Base-by-base conservation (phyloP, 2,329 filamentous ascomycete genomes). In the Ilyonectria sp. region DNA sequence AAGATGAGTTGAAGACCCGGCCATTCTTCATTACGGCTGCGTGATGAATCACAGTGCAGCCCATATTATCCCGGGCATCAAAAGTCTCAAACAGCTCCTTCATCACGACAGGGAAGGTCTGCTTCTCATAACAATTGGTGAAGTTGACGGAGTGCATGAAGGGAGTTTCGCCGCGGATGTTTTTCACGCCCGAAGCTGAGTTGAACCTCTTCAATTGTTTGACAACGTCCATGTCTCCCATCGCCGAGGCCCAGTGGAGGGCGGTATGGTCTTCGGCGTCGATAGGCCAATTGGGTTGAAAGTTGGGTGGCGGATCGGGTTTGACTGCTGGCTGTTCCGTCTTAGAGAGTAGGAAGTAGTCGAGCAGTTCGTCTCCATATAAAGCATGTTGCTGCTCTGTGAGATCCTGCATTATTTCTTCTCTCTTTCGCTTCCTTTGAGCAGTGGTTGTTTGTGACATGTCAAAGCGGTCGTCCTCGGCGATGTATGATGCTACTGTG, bases 241-340 rank as follows among this genome's bases (percentile, higher is more conserved):
- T 99, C 26, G 96, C 94, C 60, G 94, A 94, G 19, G 95, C 96
- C 96, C 96, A 99, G 79, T 99, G 96, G 72, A 99, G 88, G 6
- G 95, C 95, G 2, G 94, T 97, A 77, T 98, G 95, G 10, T 92
- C 92, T 75, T 97, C 94, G 49, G 94, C 93, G 79, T 99, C 96
- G 69, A 99, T 98, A n/a, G 92, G 87, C 79, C 94, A 93, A 80
- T 99, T 93, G 6, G 97, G 91, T 77, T 97, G 92, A 75, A 97
- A 97, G 78, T 94, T 92, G 37, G 90, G 85, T 0, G 96, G 96
- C 3, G 95, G 95, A 68, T 94, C 90, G 1, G 94, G 95, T 60
- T 86, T 90, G 74, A 83, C 89, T 76, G 91, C 90, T 21, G 91
- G 89, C 65, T 92, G 91, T 80, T 95, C 92, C 69, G 93, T 92